Evolutionary conservation across 2,329 filamentous ascomycete species (phyloP).

Genomic region (Fusarium sp.): DNA sequence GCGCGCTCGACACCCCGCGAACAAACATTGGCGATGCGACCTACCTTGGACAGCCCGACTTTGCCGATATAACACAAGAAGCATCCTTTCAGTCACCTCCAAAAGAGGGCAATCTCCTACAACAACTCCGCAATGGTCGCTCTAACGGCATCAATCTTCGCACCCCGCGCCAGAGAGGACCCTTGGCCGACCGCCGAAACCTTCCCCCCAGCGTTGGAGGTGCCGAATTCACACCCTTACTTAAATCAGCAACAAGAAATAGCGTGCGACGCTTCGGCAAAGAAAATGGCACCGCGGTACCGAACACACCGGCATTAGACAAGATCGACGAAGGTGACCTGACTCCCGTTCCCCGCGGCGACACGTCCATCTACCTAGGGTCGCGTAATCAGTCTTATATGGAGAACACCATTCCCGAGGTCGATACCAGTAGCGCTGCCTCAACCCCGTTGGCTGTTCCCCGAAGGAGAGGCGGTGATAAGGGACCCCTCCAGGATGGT

Average conservation of each 20-base stretch:
- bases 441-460: constrained; percentile 83
- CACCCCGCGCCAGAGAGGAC: constrained; percentile 78
- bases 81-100: constrained; percentile 85
- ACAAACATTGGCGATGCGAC: constrained; percentile 88
- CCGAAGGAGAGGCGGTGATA: constrained; percentile 69
- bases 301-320: constrained; percentile 75
- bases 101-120: constrained; percentile 75
- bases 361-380: constrained; percentile 75
- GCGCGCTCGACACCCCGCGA: constrained; percentile 83
- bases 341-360: constrained; percentile 77
- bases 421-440: constrained; percentile 80
- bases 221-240: constrained; percentile 91
- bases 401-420: constrained; percentile 78
- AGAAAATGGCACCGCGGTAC: constrained; percentile 66
- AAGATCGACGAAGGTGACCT: constrained; percentile 77
- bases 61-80: constrained; percentile 84
- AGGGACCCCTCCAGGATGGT: constrained; percentile 80
- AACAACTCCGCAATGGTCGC: constrained; percentile 76
- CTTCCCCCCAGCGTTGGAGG: constrained; percentile 71
- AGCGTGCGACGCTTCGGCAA: constrained; percentile 73
- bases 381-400: constrained; percentile 72
- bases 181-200: constrained; percentile 77
- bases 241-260: constrained; percentile 82
- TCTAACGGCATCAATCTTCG: constrained; percentile 66
- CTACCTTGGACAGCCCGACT: constrained; percentile 76